A percentile compares a stretch with the other conserved stretches of the same genome.
Conservation (phyloP, 805 yeast species). For the Myxozyma melibiosi region DNA sequence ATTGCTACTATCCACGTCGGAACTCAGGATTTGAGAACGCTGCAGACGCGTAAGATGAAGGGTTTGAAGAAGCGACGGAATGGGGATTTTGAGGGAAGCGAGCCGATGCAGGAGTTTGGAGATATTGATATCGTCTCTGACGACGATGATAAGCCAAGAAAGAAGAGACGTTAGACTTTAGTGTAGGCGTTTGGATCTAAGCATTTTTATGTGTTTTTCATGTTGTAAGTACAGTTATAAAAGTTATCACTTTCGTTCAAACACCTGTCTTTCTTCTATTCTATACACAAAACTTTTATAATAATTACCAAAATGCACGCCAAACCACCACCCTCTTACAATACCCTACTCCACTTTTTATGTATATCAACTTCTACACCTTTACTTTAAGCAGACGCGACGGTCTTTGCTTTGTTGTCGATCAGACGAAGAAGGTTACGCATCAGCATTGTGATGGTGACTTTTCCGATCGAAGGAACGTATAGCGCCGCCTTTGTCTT, state of each 20-base stretch:
- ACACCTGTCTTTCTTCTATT: too few species aligned
- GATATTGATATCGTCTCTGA: slow-evolving; percentile 23
- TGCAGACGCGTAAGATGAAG: slow-evolving; percentile 98
- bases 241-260: background rate
- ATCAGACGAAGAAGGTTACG: slow-evolving; percentile 84
- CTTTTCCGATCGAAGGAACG: slow-evolving; percentile 95
- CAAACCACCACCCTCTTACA: too few species aligned
- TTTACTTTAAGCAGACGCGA: too few species aligned
- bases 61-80: slow-evolving; percentile 81
- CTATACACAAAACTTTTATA: background rate
- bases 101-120: slow-evolving; percentile 40
- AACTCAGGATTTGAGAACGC: slow-evolving; percentile 82
- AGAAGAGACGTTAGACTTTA: slow-evolving; percentile 1
- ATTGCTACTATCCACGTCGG: slow-evolving; percentile 96
- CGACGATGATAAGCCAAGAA: slow-evolving; percentile 34
- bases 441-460: slow-evolving; percentile 90
- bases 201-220: background rate
- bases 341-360: too few species aligned
- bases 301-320: background rate
- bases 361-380: too few species aligned
- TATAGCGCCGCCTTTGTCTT: slow-evolving; percentile 86
- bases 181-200: background rate
- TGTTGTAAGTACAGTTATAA: background rate
- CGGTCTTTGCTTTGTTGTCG: slow-evolving; percentile 51
- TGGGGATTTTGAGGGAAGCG: slow-evolving; percentile 45